Conservation (phyloP, 768 basidiomycete species). For the Erythrobasidium yunnanense region DNA sequence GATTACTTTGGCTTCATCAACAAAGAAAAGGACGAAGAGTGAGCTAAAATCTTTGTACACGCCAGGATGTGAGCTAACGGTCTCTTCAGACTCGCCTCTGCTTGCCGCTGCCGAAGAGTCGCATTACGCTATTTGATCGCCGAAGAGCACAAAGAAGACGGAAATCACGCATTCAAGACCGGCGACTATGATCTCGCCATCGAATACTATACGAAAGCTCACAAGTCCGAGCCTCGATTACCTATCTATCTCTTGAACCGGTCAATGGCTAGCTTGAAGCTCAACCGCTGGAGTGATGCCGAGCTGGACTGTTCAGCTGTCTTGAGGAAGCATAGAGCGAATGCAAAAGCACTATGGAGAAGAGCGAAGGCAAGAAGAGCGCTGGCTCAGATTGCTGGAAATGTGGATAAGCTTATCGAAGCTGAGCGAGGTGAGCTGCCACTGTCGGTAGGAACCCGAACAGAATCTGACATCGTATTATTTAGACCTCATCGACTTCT, state of each 20-base stretch:
- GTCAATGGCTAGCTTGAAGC: slow-evolving; percentile 20
- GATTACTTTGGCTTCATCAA: slow-evolving; percentile 19
- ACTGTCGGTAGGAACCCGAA: too few species aligned
- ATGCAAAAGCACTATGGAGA: slow-evolving; percentile 26
- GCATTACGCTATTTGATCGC: slow-evolving; percentile 43
- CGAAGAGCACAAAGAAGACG: slow-evolving; percentile 76
- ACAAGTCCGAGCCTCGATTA: slow-evolving; percentile 24
- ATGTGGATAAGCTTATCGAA: slow-evolving; percentile 25
- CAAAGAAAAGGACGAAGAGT: slow-evolving; percentile 9
- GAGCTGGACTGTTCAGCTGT: slow-evolving; percentile 23
- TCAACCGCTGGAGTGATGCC: slow-evolving; percentile 22
- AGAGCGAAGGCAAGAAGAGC: slow-evolving; percentile 18
- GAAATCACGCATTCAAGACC: slow-evolving; percentile 82
- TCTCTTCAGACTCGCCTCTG: neutral
- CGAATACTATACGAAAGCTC: slow-evolving; percentile 53
- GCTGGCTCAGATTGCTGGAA: neutral
- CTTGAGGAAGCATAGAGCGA: slow-evolving; percentile 15
- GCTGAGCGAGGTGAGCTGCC: slow-evolving; percentile 14
- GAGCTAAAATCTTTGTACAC: neutral
- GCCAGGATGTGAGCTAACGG: neutral
- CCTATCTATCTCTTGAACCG: slow-evolving; percentile 25
- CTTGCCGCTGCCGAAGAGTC: slow-evolving; percentile 8
- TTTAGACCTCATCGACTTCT: slow-evolving; percentile 19
- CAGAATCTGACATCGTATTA: neutral
- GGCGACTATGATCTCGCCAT: slow-evolving; percentile 61